phyloP scores from a whole-genome alignment of 106 monocot species.

The Dendrobium chrysotoxum region DNA sequence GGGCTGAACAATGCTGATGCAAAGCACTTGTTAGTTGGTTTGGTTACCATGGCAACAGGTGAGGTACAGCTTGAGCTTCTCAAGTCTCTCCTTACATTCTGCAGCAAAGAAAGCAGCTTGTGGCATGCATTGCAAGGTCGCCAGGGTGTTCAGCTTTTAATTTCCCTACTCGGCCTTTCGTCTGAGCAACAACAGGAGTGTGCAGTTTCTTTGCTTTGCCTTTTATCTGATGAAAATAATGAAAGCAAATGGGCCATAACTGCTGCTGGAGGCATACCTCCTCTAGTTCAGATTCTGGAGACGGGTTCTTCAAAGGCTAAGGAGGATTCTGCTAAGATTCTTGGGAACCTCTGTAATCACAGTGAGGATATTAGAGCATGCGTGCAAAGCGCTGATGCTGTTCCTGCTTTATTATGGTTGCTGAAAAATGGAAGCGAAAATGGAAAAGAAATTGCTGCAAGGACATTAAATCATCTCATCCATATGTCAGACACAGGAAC shows the following conservation, averaged over 20 bases:
- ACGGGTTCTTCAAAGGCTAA: conserved; percentile 91
- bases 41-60: conserved; percentile 90
- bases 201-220: conserved; percentile 79
- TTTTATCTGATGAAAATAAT: conserved; percentile 87
- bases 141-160: conserved; percentile 87
- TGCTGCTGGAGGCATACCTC: conserved; percentile 99
- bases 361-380: conserved; percentile 98
- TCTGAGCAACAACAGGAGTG: conserved; percentile 99
- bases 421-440: conserved; percentile 95
- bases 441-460: conserved; percentile 92
- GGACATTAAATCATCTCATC: conserved; percentile 91
- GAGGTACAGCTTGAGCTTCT: conserved; percentile 84
- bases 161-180: conserved; percentile 96
- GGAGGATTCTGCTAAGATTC: conserved; percentile 95
- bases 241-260: conserved; percentile 99
- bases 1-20: conserved; percentile 66
- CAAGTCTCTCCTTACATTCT: conserved; percentile 74
- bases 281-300: conserved; percentile 98
- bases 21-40: conserved; percentile 84
- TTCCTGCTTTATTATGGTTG: conserved; percentile 94
- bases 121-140: conserved; percentile 94
- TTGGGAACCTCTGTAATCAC: conserved; percentile 96
- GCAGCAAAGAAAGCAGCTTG: conserved; percentile 58
- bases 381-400: conserved; percentile 98
- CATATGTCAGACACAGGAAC: conserved; percentile 90